Conservation (phyloP, 1,284 basidiomycete species). For the Cryptococcus sp. region DNA sequence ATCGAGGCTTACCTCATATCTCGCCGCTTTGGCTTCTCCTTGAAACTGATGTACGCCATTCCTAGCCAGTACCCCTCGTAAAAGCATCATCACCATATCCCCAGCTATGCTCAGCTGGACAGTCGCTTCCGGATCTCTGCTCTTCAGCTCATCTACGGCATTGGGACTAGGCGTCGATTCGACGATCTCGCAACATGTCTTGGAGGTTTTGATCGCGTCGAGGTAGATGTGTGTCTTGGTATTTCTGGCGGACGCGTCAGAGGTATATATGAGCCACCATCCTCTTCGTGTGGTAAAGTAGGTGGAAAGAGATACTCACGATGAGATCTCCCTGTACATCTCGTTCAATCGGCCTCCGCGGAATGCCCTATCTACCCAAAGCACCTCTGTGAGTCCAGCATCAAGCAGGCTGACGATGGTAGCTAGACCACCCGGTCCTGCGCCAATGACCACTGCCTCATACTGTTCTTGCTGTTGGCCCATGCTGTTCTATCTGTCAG, state of each 20-base stretch:
- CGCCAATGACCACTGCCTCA: slow-evolving; percentile 17
- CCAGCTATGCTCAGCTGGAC: slow-evolving; percentile 24
- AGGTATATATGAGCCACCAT: neutral
- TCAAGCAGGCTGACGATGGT: slow-evolving; percentile 23
- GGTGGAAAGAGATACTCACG: slow-evolving; percentile 16
- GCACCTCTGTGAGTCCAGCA: slow-evolving; percentile 12
- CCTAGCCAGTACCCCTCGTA: slow-evolving; percentile 10
- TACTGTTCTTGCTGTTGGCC: neutral
- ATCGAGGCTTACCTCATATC: slow-evolving; percentile 8
- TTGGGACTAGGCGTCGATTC: slow-evolving; percentile 20
- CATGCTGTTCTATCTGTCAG: neutral
- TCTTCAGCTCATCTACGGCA: slow-evolving; percentile 17
- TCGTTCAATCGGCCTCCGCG: slow-evolving; percentile 29
- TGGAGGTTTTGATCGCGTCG: slow-evolving; percentile 25
- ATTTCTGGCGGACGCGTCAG: slow-evolving; percentile 17
- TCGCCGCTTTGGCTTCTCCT: slow-evolving; percentile 14
- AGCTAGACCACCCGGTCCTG: slow-evolving; percentile 29
- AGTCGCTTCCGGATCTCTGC: slow-evolving; percentile 24
- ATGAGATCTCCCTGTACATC: slow-evolving; percentile 35
- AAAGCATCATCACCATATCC: slow-evolving; percentile 24
- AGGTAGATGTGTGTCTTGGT: slow-evolving; percentile 36
- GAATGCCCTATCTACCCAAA: slow-evolving; percentile 28
- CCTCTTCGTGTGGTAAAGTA: neutral
- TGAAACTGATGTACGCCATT: slow-evolving; percentile 14
- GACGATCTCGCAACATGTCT: slow-evolving; percentile 20